Evolutionary conservation across 2,329 filamentous ascomycete genomes (phyloP), one percentile per base, ranked within the genome.

Genomic region (Arthrinium puccinioides): DNA sequence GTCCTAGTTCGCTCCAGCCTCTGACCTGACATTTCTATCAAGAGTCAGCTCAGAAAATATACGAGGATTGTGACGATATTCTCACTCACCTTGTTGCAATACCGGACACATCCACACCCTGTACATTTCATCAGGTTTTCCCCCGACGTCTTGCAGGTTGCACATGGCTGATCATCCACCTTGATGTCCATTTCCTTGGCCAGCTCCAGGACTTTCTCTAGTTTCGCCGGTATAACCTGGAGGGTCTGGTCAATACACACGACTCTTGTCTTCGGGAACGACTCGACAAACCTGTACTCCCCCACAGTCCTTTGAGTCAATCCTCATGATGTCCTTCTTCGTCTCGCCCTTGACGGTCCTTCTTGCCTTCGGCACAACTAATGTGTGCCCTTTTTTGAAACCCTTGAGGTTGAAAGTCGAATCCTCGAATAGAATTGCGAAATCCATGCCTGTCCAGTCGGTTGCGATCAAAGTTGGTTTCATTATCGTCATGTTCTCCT

Each of bases 351-450:
- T 56, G 20, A 54, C 53, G 9, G 55, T 62, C 26, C 60, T 47
- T 32, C 38, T 34, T 14, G 62, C 66, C 3, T 54, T 23, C 8
- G 55, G 58, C 2, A 70, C 40, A 1, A 66, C 55, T 4, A 62
- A 51, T 7, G 62, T 65, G 40, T 52, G 50, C 3, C 66, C 66
- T 39, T 61, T 63, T 21, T 54, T 53, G 32, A 68, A 67, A 31
- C 53, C 61, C 48, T 43, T 48, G 9, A 57, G 51, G 41, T 57
- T 58, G 25, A 59, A 52, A 9, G 45, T 59, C 18, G 52, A 44
- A 21, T 65, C 64, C 40, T 66, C 64, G 38, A 69, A 72, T 1
- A 65, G 61, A 7, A 72, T 55, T 3, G 68, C 68, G 44, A 71
- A 70, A 23, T 63, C 55, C 15, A 50, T 45, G 27, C 56, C 54